Base-by-base conservation (phyloP, 2,329 filamentous ascomycete species). In the Fusarium sp. region DNA sequence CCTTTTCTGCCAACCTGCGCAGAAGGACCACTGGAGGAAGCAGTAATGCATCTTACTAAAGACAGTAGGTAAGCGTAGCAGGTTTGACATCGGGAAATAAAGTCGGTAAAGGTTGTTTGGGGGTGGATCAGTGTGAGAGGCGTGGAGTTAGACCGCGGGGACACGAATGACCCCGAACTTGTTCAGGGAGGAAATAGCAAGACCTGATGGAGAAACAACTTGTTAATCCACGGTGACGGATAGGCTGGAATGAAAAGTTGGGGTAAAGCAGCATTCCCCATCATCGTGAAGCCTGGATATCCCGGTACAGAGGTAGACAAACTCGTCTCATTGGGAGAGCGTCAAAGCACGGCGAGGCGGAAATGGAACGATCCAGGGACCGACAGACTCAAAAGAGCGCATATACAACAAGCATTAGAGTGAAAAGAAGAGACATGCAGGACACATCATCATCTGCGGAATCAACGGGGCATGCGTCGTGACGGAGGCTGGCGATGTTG, bases 91-190 rank as follows among this genome's bases (percentile, higher is more conserved):
- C 46, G 33, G 57, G 46, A 40, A 31, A 38, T 50, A 42, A 53
- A 42, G 44, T 60, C 57, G 44, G 57, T 23, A 53, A 53, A 36
- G 44, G 44, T 23, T 10, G 42, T n/a, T 34, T 40, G 31, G 57
- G 57, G 44, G 57, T 42, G 57, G 23, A 25, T 33, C 18, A 14
- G 18, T 53, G 10, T 6, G 23, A 46, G 31, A 46, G 31, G 57
- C 42, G 46, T 60, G 46, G 58, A 42, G 42, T 33, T 42, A 16
- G 42, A 49, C 44, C 13, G 20, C 29, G 49, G 55, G 5, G 38
- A 59, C 31, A 29, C n/a, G 44, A 29, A 16, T 20, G 14, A 23
- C 18, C 18, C 38, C 25, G 38, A 29, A 18, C 23, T 23, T 16
- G 38, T 29, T 6, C 20, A 18, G 11, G 23, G 55, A 46, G 13